Evolutionary conservation across 192 early-diverging fungal species (phyloP).

Genomic region (Linnemannia zychae): DNA sequence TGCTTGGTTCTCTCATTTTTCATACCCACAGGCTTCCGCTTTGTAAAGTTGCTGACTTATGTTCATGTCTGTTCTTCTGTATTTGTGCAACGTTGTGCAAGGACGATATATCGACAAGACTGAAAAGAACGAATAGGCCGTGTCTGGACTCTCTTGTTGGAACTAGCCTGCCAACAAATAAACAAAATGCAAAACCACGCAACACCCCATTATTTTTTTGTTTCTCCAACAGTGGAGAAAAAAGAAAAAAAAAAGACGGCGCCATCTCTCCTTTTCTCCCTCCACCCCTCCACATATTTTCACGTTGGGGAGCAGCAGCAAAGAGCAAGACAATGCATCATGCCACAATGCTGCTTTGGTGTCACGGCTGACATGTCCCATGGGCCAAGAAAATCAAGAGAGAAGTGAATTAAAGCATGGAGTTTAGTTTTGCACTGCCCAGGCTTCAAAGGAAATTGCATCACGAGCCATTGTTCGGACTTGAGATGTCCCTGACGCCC

Average conservation of each 20-base stretch:
- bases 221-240: neutral
- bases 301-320: neutral
- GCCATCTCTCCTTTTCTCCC: neutral
- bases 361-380: neutral
- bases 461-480: neutral
- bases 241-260: neutral
- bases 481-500: too few relatives aligned
- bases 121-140: neutral
- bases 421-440: neutral
- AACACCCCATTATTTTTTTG: neutral
- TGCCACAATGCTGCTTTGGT: neutral
- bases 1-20: neutral
- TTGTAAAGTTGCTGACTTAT: neutral
- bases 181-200: neutral
- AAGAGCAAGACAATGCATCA: neutral
- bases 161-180: neutral
- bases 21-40: neutral
- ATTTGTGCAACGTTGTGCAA: constrained; percentile 20
- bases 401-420: neutral
- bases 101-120: neutral
- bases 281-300: constrained; percentile 8
- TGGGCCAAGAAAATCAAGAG: neutral
- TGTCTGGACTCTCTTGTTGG: constrained; percentile 1
- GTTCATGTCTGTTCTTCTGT: neutral
- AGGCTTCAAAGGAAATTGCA: neutral